phyloP scores from a whole-genome alignment of 192 early-diverging fungal species.

The Diversispora epigaea region DNA sequence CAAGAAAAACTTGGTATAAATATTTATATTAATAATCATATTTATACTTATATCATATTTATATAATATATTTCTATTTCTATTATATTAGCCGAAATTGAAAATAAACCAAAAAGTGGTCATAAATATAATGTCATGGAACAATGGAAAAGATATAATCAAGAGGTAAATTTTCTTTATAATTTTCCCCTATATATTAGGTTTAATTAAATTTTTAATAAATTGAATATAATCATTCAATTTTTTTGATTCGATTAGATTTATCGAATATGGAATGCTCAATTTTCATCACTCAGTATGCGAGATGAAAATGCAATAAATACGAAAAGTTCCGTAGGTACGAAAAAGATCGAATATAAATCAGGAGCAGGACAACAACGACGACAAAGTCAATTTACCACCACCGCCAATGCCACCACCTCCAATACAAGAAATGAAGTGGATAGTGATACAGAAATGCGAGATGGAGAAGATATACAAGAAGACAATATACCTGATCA shows the following conservation, averaged over 20 bases:
- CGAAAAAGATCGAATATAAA: no score
- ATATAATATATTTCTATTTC: slow-evolving; percentile 4
- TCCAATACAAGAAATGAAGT: no score
- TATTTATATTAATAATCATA: neutral
- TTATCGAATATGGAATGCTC: slow-evolving; percentile 89
- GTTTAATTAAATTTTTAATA: neutral
- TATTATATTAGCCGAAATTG: slow-evolving; percentile 62
- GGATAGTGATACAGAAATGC: slow-evolving; percentile 56
- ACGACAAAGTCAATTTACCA: slow-evolving; percentile 2
- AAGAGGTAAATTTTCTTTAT: no score
- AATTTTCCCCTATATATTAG: no score
- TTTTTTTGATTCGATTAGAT: slow-evolving; percentile 48
- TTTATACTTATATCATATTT: neutral
- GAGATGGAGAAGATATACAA: slow-evolving; percentile 39
- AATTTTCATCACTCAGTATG: slow-evolving; percentile 67
- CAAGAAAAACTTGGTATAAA: slow-evolving; percentile 68
- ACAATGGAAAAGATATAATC: slow-evolving; percentile 91
- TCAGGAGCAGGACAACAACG: neutral
- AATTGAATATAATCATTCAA: neutral
- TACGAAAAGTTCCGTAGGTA: no score
- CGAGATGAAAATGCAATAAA: slow-evolving; percentile 42
- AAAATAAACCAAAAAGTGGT: slow-evolving; percentile 75
- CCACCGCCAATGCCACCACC: no score
- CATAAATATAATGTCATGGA: slow-evolving; percentile 88
- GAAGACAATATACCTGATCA: neutral